Evolutionary conservation across 345 rosid genomes (phyloP).

Genomic region (Eucalyptus polybractea): DNA sequence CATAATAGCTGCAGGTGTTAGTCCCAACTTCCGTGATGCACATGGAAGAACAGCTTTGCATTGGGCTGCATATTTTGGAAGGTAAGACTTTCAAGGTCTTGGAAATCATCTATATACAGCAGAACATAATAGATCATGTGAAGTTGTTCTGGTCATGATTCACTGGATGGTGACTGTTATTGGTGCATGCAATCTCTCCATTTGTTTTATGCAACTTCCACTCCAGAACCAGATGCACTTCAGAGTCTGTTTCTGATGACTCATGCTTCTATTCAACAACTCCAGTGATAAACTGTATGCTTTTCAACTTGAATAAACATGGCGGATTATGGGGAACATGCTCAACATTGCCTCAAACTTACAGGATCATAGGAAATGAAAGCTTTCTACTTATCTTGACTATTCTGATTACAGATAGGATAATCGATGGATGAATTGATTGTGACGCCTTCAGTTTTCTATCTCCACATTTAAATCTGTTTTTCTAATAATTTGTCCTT

Average conservation of each 20-base stretch:
- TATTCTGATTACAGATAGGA: neutral
- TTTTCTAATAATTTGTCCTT: neutral
- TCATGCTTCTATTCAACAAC: neutral
- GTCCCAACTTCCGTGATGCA: slow-evolving; percentile 47
- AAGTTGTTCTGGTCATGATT: neutral
- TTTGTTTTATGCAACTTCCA: neutral
- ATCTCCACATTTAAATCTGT: neutral
- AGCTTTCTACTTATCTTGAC: neutral
- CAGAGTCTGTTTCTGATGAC: neutral
- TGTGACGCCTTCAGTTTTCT: neutral
- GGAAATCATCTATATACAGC: neutral
- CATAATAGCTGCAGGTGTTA: slow-evolving; percentile 35
- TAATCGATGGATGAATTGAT: neutral
- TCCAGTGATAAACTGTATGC: neutral
- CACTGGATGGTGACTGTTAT: neutral
- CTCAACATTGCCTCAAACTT: neutral
- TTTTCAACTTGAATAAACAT: neutral
- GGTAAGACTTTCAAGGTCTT: slow-evolving; percentile 13
- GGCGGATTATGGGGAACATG: neutral
- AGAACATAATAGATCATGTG: neutral
- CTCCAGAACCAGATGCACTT: neutral
- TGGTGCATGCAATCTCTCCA: neutral
- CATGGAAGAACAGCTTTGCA: slow-evolving; percentile 54
- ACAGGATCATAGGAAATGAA: neutral
- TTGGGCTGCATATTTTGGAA: slow-evolving; percentile 64